Evolutionary conservation across 2,329 filamentous ascomycete species (phyloP), one percentile per base, ranked within the genome.

Genomic region (Colletotrichum orbiculare): DNA sequence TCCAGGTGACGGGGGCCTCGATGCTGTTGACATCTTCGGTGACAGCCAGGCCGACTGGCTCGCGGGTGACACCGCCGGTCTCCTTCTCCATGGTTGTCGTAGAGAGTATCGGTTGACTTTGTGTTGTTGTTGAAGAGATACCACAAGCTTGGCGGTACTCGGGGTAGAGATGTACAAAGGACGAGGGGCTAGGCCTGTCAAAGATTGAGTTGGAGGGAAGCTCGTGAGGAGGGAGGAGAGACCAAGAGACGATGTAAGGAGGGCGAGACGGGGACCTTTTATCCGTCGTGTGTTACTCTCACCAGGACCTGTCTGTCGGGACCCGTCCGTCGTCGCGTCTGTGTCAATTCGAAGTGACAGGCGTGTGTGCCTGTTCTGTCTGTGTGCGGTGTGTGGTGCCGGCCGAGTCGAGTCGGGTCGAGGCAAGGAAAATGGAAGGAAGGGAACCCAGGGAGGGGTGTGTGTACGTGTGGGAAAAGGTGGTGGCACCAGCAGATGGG

Each of bases 1-100:
- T 88, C 78, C 86, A 78, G 69, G 89, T 91, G 71, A 91, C 85
- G 70, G 89, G 88, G 11, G 89, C 89, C 82, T 91, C 89, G 73
- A 91, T 84, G 68, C 84, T 81, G 69, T 81, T 79, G 68, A 89
- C 79, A 75, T 90, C 84, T 67, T 79, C 72, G 68, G 83, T 82
- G 60, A 76, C 74, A 53, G 77, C 75, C 66, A 84, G 78, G 68
- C 54, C 64, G 55, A 53, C 45, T 43, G 60, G 54, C 6, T 63
- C 64, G 43, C 60, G 50, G 54, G 61, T 65, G 15, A 60, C 64
- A 41, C 54, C 64, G 54, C 54, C 64, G 34, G 61, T 60, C 47
- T 43, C 61, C 50, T 67, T 67, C 64, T 65, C 60, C 60, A 65
- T 64, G 47, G 55, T 48, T 60, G 35, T 41, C 45, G 38, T 33